A percentile compares a stretch with the other conserved stretches of the same genome.
phyloP scores from a whole-genome alignment of 2,329 filamentous ascomycete genomes.

The Rutstroemia sp. region DNA sequence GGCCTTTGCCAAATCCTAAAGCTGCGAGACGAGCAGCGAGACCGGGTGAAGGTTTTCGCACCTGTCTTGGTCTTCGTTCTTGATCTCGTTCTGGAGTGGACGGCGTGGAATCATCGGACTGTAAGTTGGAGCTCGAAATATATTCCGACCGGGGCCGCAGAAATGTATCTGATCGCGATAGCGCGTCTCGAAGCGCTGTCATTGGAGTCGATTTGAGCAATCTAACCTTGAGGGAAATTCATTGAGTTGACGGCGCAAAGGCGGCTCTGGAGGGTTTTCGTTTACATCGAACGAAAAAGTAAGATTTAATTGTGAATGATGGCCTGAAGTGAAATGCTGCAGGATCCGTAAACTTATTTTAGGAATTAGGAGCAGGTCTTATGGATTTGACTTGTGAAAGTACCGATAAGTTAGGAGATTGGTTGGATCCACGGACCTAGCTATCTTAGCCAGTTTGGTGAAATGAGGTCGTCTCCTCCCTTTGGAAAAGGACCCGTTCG shows the following conservation, averaged over 20 bases:
- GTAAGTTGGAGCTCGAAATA: constrained; percentile 3
- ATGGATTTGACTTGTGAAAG: background rate
- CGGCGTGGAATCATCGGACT: constrained; percentile 11
- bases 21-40: constrained; percentile 59
- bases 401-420: background rate
- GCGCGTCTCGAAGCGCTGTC: constrained; percentile 16
- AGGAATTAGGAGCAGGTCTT: background rate
- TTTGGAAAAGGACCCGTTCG: too few relatives aligned
- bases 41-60: constrained; percentile 55
- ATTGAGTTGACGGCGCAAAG: constrained; percentile 6
- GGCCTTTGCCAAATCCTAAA: constrained; percentile 46
- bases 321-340: background rate
- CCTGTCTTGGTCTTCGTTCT: constrained; percentile 19
- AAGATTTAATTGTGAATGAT: background rate
- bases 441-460: too few relatives aligned
- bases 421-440: background rate
- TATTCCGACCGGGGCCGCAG: constrained; percentile 15
- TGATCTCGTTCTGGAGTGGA: constrained; percentile 16
- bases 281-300: constrained; percentile 3
- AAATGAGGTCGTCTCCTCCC: too few relatives aligned
- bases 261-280: background rate
- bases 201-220: constrained; percentile 12
- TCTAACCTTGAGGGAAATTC: constrained; percentile 2
- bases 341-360: background rate
- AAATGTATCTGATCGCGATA: constrained; percentile 17